Conservation (phyloP, 495 filamentous ascomycete genomes). For the Geopyxis carbonaria region DNA sequence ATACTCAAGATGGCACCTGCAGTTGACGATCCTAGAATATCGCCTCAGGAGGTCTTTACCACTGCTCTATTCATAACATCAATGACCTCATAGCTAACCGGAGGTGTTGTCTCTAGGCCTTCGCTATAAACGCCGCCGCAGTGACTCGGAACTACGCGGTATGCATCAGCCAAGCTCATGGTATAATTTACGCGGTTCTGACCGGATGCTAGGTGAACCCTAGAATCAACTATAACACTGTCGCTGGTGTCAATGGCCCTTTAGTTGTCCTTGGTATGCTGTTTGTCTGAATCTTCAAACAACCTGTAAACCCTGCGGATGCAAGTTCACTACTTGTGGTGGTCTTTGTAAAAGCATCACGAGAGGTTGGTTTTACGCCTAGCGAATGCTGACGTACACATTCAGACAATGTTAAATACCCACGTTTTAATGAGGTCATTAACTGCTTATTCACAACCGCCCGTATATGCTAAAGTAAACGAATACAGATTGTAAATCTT, state of each 20-base stretch:
- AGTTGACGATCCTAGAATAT: constrained; percentile 16
- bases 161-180: not conserved
- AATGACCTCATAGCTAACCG: constrained; percentile 7
- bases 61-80: constrained; percentile 1
- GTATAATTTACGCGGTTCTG: not conserved
- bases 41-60: constrained; percentile 19
- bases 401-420: constrained; percentile 76
- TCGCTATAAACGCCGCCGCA: constrained; percentile 25
- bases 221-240: constrained; percentile 65
- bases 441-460: not conserved
- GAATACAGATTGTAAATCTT: constrained; percentile 59
- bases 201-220: constrained; percentile 11
- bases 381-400: constrained; percentile 5
- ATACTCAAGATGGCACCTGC: constrained; percentile 11
- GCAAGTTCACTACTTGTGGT: too few relatives aligned
- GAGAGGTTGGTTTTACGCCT: too few relatives aligned
- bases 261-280: constrained; percentile 80
- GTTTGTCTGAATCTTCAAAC: constrained; percentile 1
- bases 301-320: too few relatives aligned
- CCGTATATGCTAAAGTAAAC: constrained; percentile 5
- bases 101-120: constrained; percentile 14
- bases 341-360: not conserved
- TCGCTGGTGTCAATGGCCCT: constrained; percentile 93
- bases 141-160: constrained; percentile 24
- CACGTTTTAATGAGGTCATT: constrained; percentile 83